phyloP scores from a whole-genome alignment of 768 basidiomycete species.

The Leucocoprinus leucothites region DNA sequence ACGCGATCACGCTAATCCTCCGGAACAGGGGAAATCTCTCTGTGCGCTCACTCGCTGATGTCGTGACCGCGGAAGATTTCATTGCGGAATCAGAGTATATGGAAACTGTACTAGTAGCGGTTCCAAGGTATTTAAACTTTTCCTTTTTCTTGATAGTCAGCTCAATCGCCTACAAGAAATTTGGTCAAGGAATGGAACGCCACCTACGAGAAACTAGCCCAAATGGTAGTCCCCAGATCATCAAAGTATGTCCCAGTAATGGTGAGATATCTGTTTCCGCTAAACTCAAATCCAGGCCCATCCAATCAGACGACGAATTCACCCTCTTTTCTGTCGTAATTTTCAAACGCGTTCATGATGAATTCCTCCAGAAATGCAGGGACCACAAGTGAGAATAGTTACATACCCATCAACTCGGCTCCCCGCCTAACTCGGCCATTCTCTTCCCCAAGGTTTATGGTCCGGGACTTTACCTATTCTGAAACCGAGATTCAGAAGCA shows the following conservation, averaged over 20 bases:
- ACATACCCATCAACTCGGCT: neutral
- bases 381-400: conserved; percentile 79
- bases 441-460: conserved; percentile 64
- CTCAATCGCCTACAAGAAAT: conserved; percentile 46
- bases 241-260: conserved; percentile 55
- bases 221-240: conserved; percentile 93
- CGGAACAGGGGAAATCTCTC: conserved; percentile 78
- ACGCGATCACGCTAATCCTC: conserved; percentile 9
- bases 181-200: conserved; percentile 83
- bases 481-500: conserved; percentile 80
- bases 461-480: conserved; percentile 92
- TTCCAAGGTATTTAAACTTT: conserved; percentile 71
- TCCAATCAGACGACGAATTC: conserved; percentile 88
- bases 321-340: conserved; percentile 80
- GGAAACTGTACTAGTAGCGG: conserved; percentile 89
- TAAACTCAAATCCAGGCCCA: conserved; percentile 41
- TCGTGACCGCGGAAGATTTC: conserved; percentile 80
- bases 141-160: conserved; percentile 16
- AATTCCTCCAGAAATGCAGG: conserved; percentile 90
- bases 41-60: conserved; percentile 78
- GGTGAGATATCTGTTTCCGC: conserved; percentile 7
- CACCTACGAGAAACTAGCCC: conserved; percentile 83
- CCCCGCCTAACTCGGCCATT: conserved; percentile 6
- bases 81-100: conserved; percentile 90
- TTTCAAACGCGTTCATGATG: conserved; percentile 89